Conservation (phyloP, 148 eudicot species). For the Rhododendron henanense region DNA sequence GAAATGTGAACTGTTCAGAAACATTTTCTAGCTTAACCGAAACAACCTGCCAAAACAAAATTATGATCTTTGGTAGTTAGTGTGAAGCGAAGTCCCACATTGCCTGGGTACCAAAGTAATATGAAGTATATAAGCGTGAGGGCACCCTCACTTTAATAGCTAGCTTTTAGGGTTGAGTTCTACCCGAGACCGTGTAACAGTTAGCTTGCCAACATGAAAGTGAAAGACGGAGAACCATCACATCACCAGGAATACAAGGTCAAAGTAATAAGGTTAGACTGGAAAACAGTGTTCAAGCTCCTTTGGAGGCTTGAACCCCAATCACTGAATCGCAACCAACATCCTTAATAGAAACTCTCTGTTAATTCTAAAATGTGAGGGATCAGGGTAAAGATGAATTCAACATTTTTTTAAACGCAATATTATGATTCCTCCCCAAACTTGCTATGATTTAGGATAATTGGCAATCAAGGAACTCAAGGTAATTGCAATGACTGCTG, state of each 20-base stretch:
- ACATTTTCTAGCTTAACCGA: not conserved
- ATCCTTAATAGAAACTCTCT: not conserved
- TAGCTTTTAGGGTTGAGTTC: too few relatives aligned
- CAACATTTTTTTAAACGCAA: not conserved
- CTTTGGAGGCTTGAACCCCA: not conserved
- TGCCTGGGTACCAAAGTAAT: too few relatives aligned
- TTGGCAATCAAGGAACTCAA: constrained; percentile 2
- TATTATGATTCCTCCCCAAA: not conserved
- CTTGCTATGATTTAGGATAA: not conserved
- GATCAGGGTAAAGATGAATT: not conserved
- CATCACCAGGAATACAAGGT: not conserved
- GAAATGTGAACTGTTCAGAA: not conserved
- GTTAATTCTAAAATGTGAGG: not conserved
- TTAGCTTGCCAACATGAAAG: not conserved
- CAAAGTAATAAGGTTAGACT: not conserved
- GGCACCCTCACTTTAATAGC: too few relatives aligned
- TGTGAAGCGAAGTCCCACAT: too few relatives aligned
- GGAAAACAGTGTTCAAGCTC: not conserved
- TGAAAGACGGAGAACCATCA: not conserved
- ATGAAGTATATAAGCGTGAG: too few relatives aligned
- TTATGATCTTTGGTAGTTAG: not conserved
- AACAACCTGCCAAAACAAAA: not conserved
- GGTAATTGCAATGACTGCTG: constrained; percentile 2
- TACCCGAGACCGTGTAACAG: too few relatives aligned
- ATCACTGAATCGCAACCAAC: not conserved